These are phyloP conservation scores for Isatis tinctoria DNA, from an alignment of 345 rosid species.

Conservation along the genomic window DNA sequence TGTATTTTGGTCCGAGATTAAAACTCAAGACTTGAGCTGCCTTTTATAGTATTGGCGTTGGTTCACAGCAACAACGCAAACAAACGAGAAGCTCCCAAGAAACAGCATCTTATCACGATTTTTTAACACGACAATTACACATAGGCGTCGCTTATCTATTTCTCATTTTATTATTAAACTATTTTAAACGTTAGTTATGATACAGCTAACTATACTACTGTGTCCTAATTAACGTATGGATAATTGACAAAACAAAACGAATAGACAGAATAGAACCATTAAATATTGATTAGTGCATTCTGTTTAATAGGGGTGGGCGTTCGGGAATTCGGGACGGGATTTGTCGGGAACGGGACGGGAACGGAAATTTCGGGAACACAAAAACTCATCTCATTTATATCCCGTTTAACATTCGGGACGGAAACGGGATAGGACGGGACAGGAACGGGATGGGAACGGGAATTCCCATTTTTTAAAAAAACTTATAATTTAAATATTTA, in stretches of 20 bases:
- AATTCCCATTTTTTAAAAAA: too few relatives aligned
- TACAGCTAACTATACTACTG: background rate
- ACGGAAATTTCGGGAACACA: too few relatives aligned
- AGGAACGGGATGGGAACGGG: too few relatives aligned
- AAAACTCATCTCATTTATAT: too few relatives aligned
- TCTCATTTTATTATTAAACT: background rate
- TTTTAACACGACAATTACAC: constrained; percentile 23
- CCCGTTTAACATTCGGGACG: too few relatives aligned
- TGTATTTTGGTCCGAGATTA: constrained; percentile 13
- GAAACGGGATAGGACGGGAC: too few relatives aligned
- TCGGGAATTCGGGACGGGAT: too few relatives aligned
- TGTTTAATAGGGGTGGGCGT: too few relatives aligned
- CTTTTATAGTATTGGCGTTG: constrained; percentile 21
- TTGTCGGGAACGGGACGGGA: too few relatives aligned
- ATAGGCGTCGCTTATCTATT: constrained; percentile 20
- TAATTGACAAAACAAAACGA: background rate
- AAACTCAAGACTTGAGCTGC: constrained; percentile 7
- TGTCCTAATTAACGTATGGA: background rate
- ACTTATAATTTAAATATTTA: too few relatives aligned
- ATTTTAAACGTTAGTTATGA: constrained; percentile 4
- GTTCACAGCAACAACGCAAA: constrained; percentile 13
- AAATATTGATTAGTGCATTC: background rate
- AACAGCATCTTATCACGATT: constrained; percentile 29
- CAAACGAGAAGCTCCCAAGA: constrained; percentile 21
- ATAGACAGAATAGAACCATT: background rate